Evolutionary conservation across 192 early-diverging fungal genomes (phyloP).

Genomic region (Coemansia sp.): DNA sequence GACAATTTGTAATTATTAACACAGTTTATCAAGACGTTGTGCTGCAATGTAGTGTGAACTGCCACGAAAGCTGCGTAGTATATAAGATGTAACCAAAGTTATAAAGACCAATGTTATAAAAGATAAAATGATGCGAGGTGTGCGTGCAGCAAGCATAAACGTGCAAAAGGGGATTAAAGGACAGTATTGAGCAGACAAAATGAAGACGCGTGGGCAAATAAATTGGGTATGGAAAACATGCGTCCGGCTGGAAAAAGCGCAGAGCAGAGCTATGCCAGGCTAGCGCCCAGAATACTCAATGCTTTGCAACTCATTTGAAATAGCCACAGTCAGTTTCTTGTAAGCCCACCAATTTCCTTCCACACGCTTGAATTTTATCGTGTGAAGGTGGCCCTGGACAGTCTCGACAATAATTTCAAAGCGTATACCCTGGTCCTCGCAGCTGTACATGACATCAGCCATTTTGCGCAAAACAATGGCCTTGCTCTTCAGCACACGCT

Average conservation of each 20-base stretch:
- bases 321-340: conserved; percentile 42
- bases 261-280: neutral
- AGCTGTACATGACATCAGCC: conserved; percentile 31
- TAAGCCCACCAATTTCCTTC: conserved; percentile 47
- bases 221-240: neutral
- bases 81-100: too few relatives aligned
- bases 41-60: too few relatives aligned
- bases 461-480: conserved; percentile 30
- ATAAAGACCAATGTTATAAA: too few relatives aligned
- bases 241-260: neutral
- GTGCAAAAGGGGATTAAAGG: too few relatives aligned
- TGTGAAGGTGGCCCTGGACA: conserved; percentile 43
- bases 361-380: conserved; percentile 41
- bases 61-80: too few relatives aligned
- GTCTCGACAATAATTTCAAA: conserved; percentile 43
- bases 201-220: neutral
- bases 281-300: conserved; percentile 8
- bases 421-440: conserved; percentile 35
- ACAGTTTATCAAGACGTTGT: too few relatives aligned
- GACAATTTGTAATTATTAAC: too few relatives aligned
- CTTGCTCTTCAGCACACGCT: conserved; percentile 38
- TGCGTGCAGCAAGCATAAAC: too few relatives aligned
- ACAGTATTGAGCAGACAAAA: neutral
- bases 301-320: conserved; percentile 39
- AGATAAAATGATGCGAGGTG: too few relatives aligned